Conservation (phyloP, 2,329 filamentous ascomycete genomes). For the Sporothrix variecibatus region DNA sequence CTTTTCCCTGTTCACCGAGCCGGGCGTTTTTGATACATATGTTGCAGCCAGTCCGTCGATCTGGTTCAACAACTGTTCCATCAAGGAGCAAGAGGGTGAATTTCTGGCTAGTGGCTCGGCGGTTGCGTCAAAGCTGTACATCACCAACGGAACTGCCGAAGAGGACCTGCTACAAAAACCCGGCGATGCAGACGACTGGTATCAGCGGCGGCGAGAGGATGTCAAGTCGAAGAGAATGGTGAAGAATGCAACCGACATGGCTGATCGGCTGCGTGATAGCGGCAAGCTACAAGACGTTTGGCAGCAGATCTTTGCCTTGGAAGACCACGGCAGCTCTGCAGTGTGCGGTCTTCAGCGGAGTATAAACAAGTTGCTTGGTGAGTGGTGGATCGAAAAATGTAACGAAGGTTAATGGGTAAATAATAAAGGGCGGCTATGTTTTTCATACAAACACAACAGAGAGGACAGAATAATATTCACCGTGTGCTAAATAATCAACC, state of each 20-base stretch:
- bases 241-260: background rate
- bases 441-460: too few species aligned
- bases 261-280: background rate
- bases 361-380: background rate
- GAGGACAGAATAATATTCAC: too few species aligned
- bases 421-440: too few species aligned
- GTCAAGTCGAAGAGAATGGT: background rate
- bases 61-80: background rate
- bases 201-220: background rate
- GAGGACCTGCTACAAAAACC: background rate
- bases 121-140: background rate
- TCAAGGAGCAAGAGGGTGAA: background rate
- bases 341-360: background rate
- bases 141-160: background rate
- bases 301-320: background rate
- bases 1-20: background rate
- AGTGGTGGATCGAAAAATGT: background rate
- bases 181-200: background rate
- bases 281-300: background rate
- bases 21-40: background rate
- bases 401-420: too few species aligned
- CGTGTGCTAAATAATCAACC: too few species aligned
- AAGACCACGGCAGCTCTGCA: conserved; percentile 9
- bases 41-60: conserved; percentile 1
- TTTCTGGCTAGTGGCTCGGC: background rate